Evolutionary conservation across 148 eudicot genomes (phyloP).

Genomic region (Chenopodium album): DNA sequence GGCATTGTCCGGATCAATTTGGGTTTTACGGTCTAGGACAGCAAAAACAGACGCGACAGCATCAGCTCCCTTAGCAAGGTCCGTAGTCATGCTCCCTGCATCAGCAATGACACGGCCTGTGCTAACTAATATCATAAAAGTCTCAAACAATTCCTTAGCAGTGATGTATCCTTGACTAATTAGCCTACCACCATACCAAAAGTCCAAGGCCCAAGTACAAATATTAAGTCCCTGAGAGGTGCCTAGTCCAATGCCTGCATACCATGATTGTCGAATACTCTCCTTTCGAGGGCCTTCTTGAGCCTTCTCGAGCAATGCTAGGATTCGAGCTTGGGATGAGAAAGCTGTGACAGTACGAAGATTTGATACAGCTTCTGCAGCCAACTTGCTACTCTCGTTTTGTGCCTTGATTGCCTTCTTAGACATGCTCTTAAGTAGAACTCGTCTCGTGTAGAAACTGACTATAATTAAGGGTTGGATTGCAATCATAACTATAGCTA

Average conservation of each 20-base stretch:
- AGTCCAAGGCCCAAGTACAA: constrained; percentile 71
- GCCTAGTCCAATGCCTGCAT: constrained; percentile 65
- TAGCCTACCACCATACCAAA: constrained; percentile 83
- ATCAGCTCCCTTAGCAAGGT: constrained; percentile 67
- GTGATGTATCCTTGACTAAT: constrained; percentile 47
- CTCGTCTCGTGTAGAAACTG: constrained; percentile 56
- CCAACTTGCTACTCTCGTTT: constrained; percentile 64
- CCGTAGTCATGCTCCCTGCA: constrained; percentile 83
- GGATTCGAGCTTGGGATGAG: constrained; percentile 65
- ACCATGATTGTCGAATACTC: constrained; percentile 62
- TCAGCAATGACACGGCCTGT: constrained; percentile 87
- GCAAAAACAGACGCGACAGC: constrained; percentile 68
- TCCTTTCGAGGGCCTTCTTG: constrained; percentile 42
- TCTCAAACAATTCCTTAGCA: constrained; percentile 54
- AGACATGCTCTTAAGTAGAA: constrained; percentile 71
- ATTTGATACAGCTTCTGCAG: constrained; percentile 80
- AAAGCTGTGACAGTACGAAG: constrained; percentile 73
- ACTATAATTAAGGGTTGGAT: constrained; percentile 68
- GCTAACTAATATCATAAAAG: constrained; percentile 70
- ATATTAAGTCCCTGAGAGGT: constrained; percentile 57
- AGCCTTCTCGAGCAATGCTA: constrained; percentile 57
- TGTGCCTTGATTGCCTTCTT: constrained; percentile 68
- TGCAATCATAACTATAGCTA: constrained; percentile 70
- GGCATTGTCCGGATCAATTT: constrained; percentile 68
- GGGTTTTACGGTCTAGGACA: constrained; percentile 57